Base-by-base conservation (phyloP, 1,284 basidiomycete species). In the Porodaedalea pini region DNA sequence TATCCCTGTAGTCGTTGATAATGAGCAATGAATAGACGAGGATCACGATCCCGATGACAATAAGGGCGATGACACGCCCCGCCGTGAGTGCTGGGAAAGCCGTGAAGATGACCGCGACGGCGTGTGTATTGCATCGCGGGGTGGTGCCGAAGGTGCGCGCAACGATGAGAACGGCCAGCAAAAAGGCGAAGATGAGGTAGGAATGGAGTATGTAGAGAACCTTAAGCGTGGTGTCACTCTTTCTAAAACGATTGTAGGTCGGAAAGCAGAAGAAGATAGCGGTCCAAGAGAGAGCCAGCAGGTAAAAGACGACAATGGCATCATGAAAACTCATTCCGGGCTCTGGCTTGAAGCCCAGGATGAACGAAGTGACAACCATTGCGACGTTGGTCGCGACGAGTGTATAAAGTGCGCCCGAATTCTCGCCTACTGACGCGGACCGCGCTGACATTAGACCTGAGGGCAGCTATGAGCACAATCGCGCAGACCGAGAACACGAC, bases 241-340 rank as follows among this genome's bases (percentile, higher is more conserved):
- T 57, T n/a, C 50, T 25, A 32, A 60, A 62, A 15, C 62, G 62
- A 34, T 61, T 63, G 56, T 60, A 62, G 15, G 58, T 51, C 27
- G 65, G 60, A 44, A 66, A 39, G 8, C 60, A 55, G 51, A 60
- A 62, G 56, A 63, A 58, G 21, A 65, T 58, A 45, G 66, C 10
- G 17, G 54, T 48, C 62, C 63, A 65, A 11, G 64, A 65, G 34
- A 56, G 36, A 6, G 54, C 21, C 23, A 56, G 54, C 2, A 56
- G 54, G 45, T 56, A 56, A n/a, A 56, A 37, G 7, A 56, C 54
- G 13, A 56, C 47, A 29, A 56, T 36, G 29, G 27, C 44, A 31
- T 69, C 68, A 15, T 68, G 67, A 34, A 68, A 62, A 53, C 62
- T 67, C 5, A 69, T 67, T 51, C 64, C 65, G 7, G 66, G 63